These are phyloP conservation scores for Globisporangium alternatum DNA, from an alignment of 352 stramenopile genomes.

Conservation along the genomic window DNA sequence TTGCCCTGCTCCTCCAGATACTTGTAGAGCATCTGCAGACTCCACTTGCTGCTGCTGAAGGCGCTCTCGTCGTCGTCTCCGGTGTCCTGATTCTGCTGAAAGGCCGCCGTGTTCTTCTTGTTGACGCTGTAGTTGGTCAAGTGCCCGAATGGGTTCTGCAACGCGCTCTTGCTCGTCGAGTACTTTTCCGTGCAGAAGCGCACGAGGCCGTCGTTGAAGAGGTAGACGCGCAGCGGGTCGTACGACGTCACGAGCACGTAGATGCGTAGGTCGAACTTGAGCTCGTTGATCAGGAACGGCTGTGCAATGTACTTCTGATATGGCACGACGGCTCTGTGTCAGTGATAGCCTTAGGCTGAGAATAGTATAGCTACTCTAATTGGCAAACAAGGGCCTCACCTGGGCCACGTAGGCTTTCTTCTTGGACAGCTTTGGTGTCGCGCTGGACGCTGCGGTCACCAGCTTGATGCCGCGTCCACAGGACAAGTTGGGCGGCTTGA, in stretches of 20 bases:
- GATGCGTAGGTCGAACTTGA: constrained; percentile 91
- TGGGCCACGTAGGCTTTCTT: constrained; percentile 74
- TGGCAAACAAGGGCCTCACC: constrained; percentile 19
- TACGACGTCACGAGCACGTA: constrained; percentile 89
- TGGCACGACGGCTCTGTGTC: not conserved
- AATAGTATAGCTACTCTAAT: not conserved
- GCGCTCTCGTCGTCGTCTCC: constrained; percentile 33
- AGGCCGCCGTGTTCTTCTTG: constrained; percentile 80
- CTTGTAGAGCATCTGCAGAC: constrained; percentile 52
- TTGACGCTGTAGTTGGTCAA: constrained; percentile 94
- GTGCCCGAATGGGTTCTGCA: constrained; percentile 84
- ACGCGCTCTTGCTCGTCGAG: constrained; percentile 51
- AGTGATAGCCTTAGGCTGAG: not conserved
- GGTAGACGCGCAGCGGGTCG: constrained; percentile 81
- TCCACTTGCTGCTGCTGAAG: constrained; percentile 83
- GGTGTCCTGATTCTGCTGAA: constrained; percentile 70
- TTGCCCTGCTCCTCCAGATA: constrained; percentile 42
- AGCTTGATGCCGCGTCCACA: constrained; percentile 80
- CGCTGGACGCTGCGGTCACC: constrained; percentile 36
- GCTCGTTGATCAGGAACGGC: constrained; percentile 84
- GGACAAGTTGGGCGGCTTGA: constrained; percentile 77
- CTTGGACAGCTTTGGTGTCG: constrained; percentile 51
- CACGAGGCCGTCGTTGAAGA: constrained; percentile 85
- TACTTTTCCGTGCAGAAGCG: constrained; percentile 87
- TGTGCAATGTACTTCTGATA: constrained; percentile 74